Conservation (phyloP, 225 moss, liverwort and hornwort genomes). For the Climacium dendroides region DNA sequence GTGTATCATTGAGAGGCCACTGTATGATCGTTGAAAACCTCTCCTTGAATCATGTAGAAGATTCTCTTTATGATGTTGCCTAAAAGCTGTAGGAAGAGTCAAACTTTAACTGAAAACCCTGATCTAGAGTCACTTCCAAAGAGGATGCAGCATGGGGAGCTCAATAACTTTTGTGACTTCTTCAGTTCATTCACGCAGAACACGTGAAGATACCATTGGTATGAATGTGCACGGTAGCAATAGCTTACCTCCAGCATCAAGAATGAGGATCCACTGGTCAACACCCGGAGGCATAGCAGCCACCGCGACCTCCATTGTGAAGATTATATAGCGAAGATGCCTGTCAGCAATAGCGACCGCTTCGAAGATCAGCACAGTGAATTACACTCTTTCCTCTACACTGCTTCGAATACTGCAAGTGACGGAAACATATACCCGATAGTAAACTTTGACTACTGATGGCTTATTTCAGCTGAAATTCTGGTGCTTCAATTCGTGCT, state of each 20-base stretch:
- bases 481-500: neutral
- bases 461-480: neutral
- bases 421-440: neutral
- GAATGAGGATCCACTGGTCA: conserved; percentile 87
- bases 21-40: neutral
- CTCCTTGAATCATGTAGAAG: neutral
- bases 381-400: neutral
- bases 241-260: conserved; percentile 65
- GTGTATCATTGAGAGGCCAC: neutral
- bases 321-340: conserved; percentile 68
- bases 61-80: neutral
- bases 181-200: neutral
- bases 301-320: conserved; percentile 93
- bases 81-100: no score
- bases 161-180: neutral
- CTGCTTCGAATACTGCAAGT: neutral
- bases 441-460: neutral
- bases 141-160: neutral
- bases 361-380: neutral
- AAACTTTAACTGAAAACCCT: neutral
- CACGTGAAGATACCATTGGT: neutral
- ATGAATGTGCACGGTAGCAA: neutral
- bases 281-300: conserved; percentile 84
- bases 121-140: neutral
- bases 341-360: conserved; percentile 21